phyloP scores from a whole-genome alignment of 176 grass and related monocot species.

The Aechmea fasciata region DNA sequence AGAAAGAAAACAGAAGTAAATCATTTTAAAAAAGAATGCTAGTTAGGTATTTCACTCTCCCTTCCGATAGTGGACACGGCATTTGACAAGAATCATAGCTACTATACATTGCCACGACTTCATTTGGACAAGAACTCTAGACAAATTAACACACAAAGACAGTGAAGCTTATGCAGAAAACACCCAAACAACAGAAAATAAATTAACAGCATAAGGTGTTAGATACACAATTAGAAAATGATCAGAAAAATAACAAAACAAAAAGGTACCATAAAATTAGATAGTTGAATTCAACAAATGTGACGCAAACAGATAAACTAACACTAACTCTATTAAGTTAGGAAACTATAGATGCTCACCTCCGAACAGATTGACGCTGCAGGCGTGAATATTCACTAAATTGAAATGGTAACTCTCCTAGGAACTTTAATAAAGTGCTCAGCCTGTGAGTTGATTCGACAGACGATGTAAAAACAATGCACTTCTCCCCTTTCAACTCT shows the following conservation, averaged over 20 bases:
- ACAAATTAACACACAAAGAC: too few species aligned
- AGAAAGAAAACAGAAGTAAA: slow-evolving; percentile 10
- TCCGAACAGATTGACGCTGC: slow-evolving; percentile 70
- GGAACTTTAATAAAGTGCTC: slow-evolving; percentile 65
- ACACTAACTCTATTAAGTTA: not conserved
- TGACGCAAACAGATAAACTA: too few species aligned
- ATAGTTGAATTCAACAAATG: too few species aligned
- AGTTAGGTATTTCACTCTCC: not conserved
- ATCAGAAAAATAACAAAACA: too few species aligned
- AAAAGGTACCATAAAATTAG: too few species aligned
- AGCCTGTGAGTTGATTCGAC: slow-evolving; percentile 86
- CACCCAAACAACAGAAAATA: too few species aligned
- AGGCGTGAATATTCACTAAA: slow-evolving; percentile 89
- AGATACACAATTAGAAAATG: too few species aligned
- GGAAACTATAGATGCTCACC: slow-evolving; percentile 34
- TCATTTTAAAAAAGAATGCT: not conserved
- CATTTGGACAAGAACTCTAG: too few species aligned
- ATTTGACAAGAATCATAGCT: too few species aligned
- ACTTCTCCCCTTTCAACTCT: slow-evolving; percentile 63
- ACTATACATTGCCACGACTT: too few species aligned
- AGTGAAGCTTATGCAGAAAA: too few species aligned
- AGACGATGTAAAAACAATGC: slow-evolving; percentile 87
- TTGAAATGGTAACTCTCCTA: slow-evolving; percentile 69
- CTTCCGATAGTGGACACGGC: not conserved
- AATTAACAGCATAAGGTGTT: too few species aligned